phyloP scores from a whole-genome alignment of 495 filamentous ascomycete genomes.

The Neurospora sp. region DNA sequence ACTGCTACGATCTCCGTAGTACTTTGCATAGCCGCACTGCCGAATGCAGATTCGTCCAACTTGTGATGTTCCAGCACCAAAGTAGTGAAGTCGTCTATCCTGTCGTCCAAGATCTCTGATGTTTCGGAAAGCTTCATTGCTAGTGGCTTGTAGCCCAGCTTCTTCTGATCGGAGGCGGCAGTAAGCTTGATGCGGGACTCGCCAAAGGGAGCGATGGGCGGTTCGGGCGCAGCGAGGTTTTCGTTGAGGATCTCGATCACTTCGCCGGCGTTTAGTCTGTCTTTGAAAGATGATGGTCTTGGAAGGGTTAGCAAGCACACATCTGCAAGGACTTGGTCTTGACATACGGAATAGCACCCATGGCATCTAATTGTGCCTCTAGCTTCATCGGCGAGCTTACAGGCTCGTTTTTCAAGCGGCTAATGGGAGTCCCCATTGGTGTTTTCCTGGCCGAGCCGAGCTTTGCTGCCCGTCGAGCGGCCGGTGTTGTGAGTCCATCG shows the following conservation, averaged over 20 bases:
- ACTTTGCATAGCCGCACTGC: conserved; percentile 72
- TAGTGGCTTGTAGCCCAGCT: conserved; percentile 82
- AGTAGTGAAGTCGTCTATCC: conserved; percentile 76
- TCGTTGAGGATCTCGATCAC: conserved; percentile 71
- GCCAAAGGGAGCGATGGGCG: conserved; percentile 57
- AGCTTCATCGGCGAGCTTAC: conserved; percentile 36
- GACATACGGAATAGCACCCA: conserved; percentile 29
- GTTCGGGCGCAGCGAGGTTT: conserved; percentile 56
- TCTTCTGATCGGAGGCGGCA: conserved; percentile 75
- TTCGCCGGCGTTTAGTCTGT: conserved; percentile 68
- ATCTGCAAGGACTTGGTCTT: not conserved
- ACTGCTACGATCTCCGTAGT: conserved; percentile 83
- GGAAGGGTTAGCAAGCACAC: conserved; percentile 7
- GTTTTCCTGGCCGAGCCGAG: conserved; percentile 50
- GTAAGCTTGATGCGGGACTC: conserved; percentile 74
- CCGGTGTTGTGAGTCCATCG: conserved; percentile 67
- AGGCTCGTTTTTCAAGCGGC: conserved; percentile 32
- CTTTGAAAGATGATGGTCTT: conserved; percentile 49
- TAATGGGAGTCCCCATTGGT: conserved; percentile 31
- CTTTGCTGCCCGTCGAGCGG: conserved; percentile 36
- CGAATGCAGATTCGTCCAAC: conserved; percentile 72
- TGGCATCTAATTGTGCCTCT: conserved; percentile 29
- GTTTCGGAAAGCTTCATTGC: conserved; percentile 88
- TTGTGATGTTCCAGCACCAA: conserved; percentile 64
- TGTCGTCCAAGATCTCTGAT: conserved; percentile 85